Conservation (phyloP, 1,139 yeast species). For the Hemisphaericaspora subhashii region DNA sequence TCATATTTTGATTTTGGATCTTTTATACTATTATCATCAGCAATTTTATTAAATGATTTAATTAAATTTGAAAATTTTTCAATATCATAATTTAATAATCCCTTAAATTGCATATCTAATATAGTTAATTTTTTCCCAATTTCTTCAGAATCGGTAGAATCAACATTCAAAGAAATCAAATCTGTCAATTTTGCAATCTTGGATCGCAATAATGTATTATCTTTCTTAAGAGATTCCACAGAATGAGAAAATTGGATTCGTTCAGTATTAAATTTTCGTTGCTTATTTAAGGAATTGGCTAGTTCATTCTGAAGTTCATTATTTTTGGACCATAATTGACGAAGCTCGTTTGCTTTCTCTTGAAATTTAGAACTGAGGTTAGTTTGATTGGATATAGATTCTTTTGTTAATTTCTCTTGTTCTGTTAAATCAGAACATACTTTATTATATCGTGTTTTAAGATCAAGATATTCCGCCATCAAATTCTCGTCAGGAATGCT, state of each 20-base stretch:
- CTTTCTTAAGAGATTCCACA: constrained; percentile 41
- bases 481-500: constrained; percentile 7
- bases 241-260: constrained; percentile 45
- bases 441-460: constrained; percentile 9
- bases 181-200: constrained; percentile 10
- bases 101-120: constrained; percentile 40
- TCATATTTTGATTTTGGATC: constrained; percentile 57
- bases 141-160: constrained; percentile 18
- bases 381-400: constrained; percentile 25
- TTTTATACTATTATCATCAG: constrained; percentile 57
- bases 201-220: constrained; percentile 25
- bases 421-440: constrained; percentile 10
- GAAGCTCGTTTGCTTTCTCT: constrained; percentile 26
- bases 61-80: constrained; percentile 43
- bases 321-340: constrained; percentile 9
- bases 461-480: constrained; percentile 10
- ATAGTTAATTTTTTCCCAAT: constrained; percentile 19
- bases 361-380: constrained; percentile 31
- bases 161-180: constrained; percentile 18
- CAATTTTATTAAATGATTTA: constrained; percentile 50
- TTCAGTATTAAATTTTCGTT: constrained; percentile 49
- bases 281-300: constrained; percentile 47
- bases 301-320: constrained; percentile 35
- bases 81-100: constrained; percentile 37
- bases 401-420: constrained; percentile 24